These are phyloP conservation scores for Penicillium polonicum DNA, from an alignment of 2,329 filamentous ascomycete genomes.

Conservation along the genomic window DNA sequence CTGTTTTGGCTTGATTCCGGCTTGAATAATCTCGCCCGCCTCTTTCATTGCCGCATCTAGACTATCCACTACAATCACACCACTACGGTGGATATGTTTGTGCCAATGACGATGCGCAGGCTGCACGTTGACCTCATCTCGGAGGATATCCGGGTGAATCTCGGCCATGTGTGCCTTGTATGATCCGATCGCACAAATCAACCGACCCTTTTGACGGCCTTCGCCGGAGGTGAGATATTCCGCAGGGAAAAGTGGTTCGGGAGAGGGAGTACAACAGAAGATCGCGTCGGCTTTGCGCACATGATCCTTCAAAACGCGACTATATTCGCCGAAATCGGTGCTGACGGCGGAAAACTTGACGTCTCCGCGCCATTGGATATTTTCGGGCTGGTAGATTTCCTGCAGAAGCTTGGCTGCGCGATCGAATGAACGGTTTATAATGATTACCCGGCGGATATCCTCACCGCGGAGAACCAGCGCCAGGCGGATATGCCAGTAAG, in stretches of 20 bases:
- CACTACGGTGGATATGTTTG: slow-evolving; percentile 56
- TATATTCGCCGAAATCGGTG: slow-evolving; percentile 67
- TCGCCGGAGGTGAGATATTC: slow-evolving; percentile 65
- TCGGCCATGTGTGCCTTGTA: slow-evolving; percentile 76
- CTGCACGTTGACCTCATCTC: slow-evolving; percentile 56
- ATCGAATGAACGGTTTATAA: slow-evolving; percentile 68
- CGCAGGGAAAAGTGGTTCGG: slow-evolving; percentile 71
- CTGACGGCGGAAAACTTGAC: slow-evolving; percentile 70
- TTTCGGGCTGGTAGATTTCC: slow-evolving; percentile 54
- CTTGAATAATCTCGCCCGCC: slow-evolving; percentile 82
- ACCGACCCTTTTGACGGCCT: slow-evolving; percentile 45
- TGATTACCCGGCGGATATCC: slow-evolving; percentile 75
- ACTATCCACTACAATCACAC: slow-evolving; percentile 64
- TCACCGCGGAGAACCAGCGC: slow-evolving; percentile 65
- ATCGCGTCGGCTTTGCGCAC: slow-evolving; percentile 72
- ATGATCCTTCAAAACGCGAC: slow-evolving; percentile 66
- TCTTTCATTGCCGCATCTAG: slow-evolving; percentile 77
- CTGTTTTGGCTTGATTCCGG: slow-evolving; percentile 68
- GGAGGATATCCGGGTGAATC: slow-evolving; percentile 72
- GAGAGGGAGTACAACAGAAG: slow-evolving; percentile 82
- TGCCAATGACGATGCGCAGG: slow-evolving; percentile 49
- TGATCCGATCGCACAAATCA: slow-evolving; percentile 47
- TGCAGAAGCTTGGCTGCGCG: slow-evolving; percentile 49
- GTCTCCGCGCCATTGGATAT: slow-evolving; percentile 61
- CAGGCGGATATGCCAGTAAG: slow-evolving; percentile 90